A percentile compares a stretch with the other conserved stretches of the same genome.
Evolutionary conservation across 257 asterid species (phyloP).

Genomic region (Plantago elongata): DNA sequence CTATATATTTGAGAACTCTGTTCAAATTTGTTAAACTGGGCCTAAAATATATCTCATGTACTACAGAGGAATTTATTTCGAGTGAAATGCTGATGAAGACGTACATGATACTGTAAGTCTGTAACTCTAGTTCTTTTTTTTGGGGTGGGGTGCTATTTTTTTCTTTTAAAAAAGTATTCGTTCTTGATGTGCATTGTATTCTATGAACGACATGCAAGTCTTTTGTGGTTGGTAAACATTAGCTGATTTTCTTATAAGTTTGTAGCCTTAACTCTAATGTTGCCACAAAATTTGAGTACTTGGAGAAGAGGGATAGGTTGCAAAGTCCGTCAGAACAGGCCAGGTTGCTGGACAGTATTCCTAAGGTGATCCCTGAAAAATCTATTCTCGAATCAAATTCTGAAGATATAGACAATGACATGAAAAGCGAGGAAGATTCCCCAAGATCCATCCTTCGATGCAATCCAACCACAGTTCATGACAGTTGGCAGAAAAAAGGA

Average conservation of each 20-base stretch:
- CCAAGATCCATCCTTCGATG: slow-evolving; percentile 20
- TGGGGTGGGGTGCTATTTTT: too few species aligned
- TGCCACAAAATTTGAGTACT: slow-evolving; percentile 32
- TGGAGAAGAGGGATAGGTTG: slow-evolving; percentile 43
- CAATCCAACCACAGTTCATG: slow-evolving; percentile 15
- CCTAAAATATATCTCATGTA: not conserved
- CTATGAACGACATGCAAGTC: not conserved
- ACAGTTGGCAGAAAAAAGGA: slow-evolving; percentile 18
- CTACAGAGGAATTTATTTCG: not conserved
- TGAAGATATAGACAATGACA: slow-evolving; percentile 20
- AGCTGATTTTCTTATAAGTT: slow-evolving; percentile 3
- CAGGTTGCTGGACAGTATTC: slow-evolving; percentile 38
- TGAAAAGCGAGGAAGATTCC: slow-evolving; percentile 25
- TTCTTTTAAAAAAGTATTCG: not conserved
- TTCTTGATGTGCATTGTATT: slow-evolving; percentile 1
- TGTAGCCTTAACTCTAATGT: slow-evolving; percentile 34
- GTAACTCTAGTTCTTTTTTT: too few species aligned
- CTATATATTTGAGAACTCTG: not conserved
- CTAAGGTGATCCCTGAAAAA: slow-evolving; percentile 48
- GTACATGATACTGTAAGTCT: not conserved
- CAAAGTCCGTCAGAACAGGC: slow-evolving; percentile 41
- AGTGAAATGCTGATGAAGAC: not conserved
- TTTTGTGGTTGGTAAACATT: slow-evolving; percentile 7
- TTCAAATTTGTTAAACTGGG: not conserved
- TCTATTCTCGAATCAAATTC: slow-evolving; percentile 26